Base-by-base conservation (phyloP, 1,139 yeast species). In the Entelexis paramagnoliae region DNA sequence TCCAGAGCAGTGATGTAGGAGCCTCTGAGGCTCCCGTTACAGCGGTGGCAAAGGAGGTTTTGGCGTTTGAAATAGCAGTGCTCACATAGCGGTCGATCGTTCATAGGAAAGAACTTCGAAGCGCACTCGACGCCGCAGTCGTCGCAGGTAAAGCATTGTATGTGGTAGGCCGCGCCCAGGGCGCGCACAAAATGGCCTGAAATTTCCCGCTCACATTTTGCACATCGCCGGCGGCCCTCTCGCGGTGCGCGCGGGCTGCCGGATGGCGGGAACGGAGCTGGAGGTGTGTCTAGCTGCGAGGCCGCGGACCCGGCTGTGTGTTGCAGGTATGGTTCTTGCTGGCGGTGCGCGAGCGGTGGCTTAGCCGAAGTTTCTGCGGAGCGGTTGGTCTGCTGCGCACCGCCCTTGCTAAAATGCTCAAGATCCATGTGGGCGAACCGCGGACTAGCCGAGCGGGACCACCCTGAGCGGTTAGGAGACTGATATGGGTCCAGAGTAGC, bases 1-100 rank as follows among this genome's bases (percentile, higher is more conserved):
- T 95, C 95, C 62, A 89, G 76, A 0, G 97, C 97, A 1, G 96
- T 88, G 55, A 89, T 88, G 66, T 91, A 91, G 1, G 96, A 86
- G 0, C 97, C 97, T 60, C 96, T 72, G 50, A 93, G 73, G 1
- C 96, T 96, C 34, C 76, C 77, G 59, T 86, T 79, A 69, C 99
- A 93, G 34, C 80, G 84, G 63, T 75, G 77, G 64, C 99, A 93
- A 30, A 91, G 77, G 53, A 91, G 73, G 55, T 86, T 84, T 55
- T 88, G 76, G 60, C 94, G 78, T 61, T 80, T 80, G 71, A 91
- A 91, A 65, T 89, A 91, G 68, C 93, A 95, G 60, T 80, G 84
- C 67, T 93, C 98, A 68, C 98, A 93, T 30, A 93, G 73, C 0
- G 96, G 87, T 70, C 72, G 9, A 39, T 64, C 53, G 34, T 70